phyloP scores from a whole-genome alignment of 352 stramenopile species.

The Globisporangium camurandrum region DNA sequence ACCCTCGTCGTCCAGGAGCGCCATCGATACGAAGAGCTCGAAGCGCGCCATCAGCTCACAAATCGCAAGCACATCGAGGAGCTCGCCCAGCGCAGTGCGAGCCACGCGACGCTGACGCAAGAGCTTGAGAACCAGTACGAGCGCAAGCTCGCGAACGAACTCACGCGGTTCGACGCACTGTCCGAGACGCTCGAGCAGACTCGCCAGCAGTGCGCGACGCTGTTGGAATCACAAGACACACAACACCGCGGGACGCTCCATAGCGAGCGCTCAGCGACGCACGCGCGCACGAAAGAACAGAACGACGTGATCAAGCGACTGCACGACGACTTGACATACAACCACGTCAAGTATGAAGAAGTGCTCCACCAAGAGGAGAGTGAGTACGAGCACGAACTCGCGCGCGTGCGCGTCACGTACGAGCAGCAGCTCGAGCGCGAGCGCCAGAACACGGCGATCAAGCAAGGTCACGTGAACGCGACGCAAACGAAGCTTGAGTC shows the following conservation, averaged over 20 bases:
- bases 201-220: slow-evolving; percentile 80
- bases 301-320: slow-evolving; percentile 80
- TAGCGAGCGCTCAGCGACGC: slow-evolving; percentile 51
- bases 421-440: slow-evolving; percentile 59
- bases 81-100: slow-evolving; percentile 64
- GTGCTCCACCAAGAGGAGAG: slow-evolving; percentile 72
- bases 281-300: slow-evolving; percentile 66
- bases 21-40: slow-evolving; percentile 71
- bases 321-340: slow-evolving; percentile 81
- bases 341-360: slow-evolving; percentile 83
- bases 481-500: slow-evolving; percentile 77
- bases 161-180: slow-evolving; percentile 80
- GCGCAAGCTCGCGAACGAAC: slow-evolving; percentile 84
- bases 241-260: slow-evolving; percentile 55
- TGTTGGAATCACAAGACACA: slow-evolving; percentile 77
- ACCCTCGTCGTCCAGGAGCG: slow-evolving; percentile 68
- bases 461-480: slow-evolving; percentile 71
- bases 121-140: slow-evolving; percentile 93
- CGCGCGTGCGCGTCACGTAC: slow-evolving; percentile 44
- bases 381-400: slow-evolving; percentile 76
- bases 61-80: slow-evolving; percentile 70
- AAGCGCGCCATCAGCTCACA: slow-evolving; percentile 57
- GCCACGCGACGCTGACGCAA: slow-evolving; percentile 77
- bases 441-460: slow-evolving; percentile 72
- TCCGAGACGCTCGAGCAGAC: slow-evolving; percentile 86